These are phyloP conservation scores for Eucalyptus curtisii DNA, from an alignment of 345 rosid genomes.

Conservation along the genomic window DNA sequence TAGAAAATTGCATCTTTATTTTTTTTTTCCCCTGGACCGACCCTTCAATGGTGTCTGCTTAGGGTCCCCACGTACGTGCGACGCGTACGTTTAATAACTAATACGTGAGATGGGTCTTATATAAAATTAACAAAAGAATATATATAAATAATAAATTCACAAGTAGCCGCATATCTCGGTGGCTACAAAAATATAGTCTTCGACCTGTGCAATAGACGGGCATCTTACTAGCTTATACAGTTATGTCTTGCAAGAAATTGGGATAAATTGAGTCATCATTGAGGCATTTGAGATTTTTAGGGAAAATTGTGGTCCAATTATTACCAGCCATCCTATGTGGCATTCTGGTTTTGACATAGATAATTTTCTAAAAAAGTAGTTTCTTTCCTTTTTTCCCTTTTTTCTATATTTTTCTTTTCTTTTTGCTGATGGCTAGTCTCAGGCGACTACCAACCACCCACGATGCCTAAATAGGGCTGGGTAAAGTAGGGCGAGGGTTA, in stretches of 20 bases:
- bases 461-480: accelerated
- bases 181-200: background rate
- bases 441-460: accelerated
- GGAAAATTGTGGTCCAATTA: background rate
- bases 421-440: accelerated
- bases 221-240: background rate
- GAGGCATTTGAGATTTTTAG: background rate
- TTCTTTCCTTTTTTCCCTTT: accelerated
- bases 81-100: background rate
- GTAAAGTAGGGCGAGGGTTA: background rate
- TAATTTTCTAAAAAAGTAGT: no score
- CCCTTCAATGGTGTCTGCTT: background rate
- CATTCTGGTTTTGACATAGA: accelerated
- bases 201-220: background rate
- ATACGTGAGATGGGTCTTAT: background rate
- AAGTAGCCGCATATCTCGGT: background rate
- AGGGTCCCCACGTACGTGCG: background rate
- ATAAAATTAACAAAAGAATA: background rate
- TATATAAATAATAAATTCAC: background rate
- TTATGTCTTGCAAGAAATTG: background rate
- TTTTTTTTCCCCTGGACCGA: background rate
- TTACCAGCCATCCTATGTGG: accelerated
- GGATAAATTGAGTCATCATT: background rate
- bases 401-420: no score
- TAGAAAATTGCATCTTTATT: background rate